Conservation (phyloP, 352 stramenopile species). For the Globisporangium middletonii region DNA sequence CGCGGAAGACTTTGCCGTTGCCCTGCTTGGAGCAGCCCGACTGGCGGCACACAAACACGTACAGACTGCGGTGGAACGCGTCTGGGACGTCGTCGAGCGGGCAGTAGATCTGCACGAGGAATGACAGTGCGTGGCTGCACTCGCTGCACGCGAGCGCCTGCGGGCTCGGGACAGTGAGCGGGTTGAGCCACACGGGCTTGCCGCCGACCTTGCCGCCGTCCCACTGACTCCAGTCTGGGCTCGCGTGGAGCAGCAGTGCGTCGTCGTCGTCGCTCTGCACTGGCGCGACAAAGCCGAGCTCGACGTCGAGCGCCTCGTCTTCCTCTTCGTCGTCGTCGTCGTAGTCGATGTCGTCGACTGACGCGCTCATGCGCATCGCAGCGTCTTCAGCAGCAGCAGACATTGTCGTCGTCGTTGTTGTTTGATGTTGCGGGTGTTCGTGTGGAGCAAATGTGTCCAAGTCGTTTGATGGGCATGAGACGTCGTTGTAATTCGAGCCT, state of each 20-base stretch:
- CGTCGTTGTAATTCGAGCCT: no score
- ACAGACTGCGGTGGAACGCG: conserved; percentile 92
- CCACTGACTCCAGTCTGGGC: conserved; percentile 83
- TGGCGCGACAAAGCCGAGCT: conserved; percentile 69
- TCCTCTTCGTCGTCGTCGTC: conserved; percentile 30
- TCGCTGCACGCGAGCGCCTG: conserved; percentile 40
- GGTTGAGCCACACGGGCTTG: conserved; percentile 84
- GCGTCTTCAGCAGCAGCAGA: no score
- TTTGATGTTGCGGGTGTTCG: no score
- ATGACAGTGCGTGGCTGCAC: conserved; percentile 52
- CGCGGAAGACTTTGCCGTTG: conserved; percentile 70
- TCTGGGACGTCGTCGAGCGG: conserved; percentile 80
- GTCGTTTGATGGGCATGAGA: no score
- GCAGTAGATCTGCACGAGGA: conserved; percentile 92
- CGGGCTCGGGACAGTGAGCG: conserved; percentile 30
- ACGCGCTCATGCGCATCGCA: no score
- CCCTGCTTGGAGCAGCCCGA: conserved; percentile 45
- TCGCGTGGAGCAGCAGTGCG: conserved; percentile 33
- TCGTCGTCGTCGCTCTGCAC: conserved; percentile 20
- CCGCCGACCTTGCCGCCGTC: conserved; percentile 91
- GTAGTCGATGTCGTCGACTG: conserved; percentile 2
- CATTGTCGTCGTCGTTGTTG: no score
- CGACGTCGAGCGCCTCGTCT: conserved; percentile 36
- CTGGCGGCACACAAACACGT: conserved; percentile 89
- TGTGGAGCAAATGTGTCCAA: no score